Evolutionary conservation across 2,329 filamentous ascomycete species (phyloP), one percentile per base, ranked within the genome.

Genomic region (Scytalidium sp.): DNA sequence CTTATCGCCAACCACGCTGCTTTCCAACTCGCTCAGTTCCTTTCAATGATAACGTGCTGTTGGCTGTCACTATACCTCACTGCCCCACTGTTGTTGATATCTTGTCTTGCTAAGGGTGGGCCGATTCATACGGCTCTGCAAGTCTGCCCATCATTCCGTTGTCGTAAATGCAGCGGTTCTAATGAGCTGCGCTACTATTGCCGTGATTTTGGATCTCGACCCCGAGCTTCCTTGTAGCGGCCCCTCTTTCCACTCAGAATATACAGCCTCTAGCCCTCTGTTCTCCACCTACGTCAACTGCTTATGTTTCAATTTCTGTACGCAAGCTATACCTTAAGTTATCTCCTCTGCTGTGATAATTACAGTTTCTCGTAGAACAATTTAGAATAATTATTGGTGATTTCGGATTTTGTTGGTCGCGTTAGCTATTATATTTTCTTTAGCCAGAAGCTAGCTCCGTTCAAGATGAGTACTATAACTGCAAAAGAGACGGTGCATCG

Each of bases 401-500:
- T 36, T n/a, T 41, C 21, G 19, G 21, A n/a, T 41, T 47, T n/a
- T 17, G 13, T n/a, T 27, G 22, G 23, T 15, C 19, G 17, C 23
- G 11, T 3, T 21, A 36, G 19, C 27, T 19, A 20, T 36, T 43
- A 15, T 5, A 8, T 36, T 36, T 10, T 11, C 19, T 23, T 17
- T 19, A 19, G 20, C 19, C 8, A 17, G 21, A 22, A 29, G 9
- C 19, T 20, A 42, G 3, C 20, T 39, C 20, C 36, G 32, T 5
- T 36, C 19, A 47, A 23, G 11, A 47, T 47, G 45, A 19, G 32
- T 47, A 36, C 50, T 10, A 47, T 58, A 7, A 19, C 39, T 43
- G 44, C 45, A 10, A 59, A 55, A 17, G 43, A 53, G 44, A 55
- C 50, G 47, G 56, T 59, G 9, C 43, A 49, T 6, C 50, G 56